Evolutionary conservation across 495 filamentous ascomycete species (phyloP), one percentile per base, ranked within the genome.

Genomic region (Lentithecium fluviatile): DNA sequence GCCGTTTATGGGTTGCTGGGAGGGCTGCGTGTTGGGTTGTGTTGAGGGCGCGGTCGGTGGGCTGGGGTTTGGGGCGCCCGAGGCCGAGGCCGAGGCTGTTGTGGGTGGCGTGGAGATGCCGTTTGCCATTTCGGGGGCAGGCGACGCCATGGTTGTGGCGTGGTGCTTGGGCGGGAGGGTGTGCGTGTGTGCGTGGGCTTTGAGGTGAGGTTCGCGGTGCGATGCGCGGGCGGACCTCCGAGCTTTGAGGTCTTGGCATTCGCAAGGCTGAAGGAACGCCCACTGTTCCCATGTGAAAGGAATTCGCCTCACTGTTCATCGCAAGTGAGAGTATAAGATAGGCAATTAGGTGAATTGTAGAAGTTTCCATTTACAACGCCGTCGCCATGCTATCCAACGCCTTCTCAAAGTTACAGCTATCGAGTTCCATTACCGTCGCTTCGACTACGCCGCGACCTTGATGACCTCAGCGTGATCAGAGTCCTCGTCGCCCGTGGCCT

Each of bases 91-190:
- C 2, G 1, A 32, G 10, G 55, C 52, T 20, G 65, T 64, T 6
- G 60, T 67, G 2, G 65, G 61, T 1, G 66, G 66, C 1, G 66
- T 69, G 6, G 61, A 65, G 23, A 69, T 69, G 37, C 66, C 66
- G 26, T 69, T 69, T 53, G 58, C 61, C 24, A 64, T 60, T 48
- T 26, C 65, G 23, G 60, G 45, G 2, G 60, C 47, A 8, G 66
- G 66, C 6, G 66, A 69, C 12, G 58, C 66, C 66, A 69, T 69
- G n/a, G 5, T 67, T 32, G 29, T 32, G 29, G 10, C 29, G 29
- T 32, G 10, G 29, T 32, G 29, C 4, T 32, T 32, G 29, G 4
- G 21, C 1, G 32, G 21, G 15, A 23, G 26, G 2, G 50, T 32
- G 29, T n/a, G n/a, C n/a, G n/a, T n/a, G 6, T 25, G 42, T 26